These are phyloP conservation scores for Nannochloropsis gaditana DNA, from an alignment of 108 stramenopile genomes.

Conservation along the genomic window DNA sequence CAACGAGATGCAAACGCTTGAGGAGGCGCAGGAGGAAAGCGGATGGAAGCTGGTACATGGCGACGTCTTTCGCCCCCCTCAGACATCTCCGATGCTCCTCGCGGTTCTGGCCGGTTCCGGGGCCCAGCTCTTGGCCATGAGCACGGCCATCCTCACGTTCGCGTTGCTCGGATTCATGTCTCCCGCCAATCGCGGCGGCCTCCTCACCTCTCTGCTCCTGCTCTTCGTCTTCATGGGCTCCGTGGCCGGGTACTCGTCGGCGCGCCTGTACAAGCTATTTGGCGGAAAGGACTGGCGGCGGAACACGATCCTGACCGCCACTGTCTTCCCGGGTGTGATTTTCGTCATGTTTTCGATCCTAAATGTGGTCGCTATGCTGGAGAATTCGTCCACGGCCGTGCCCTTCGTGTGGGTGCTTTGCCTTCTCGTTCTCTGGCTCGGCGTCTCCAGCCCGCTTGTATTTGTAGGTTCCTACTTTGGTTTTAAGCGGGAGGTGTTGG, in stretches of 20 bases:
- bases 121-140: constrained; percentile 76
- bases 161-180: constrained; percentile 76
- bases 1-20: constrained; percentile 62
- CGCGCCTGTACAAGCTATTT: constrained; percentile 92
- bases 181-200: constrained; percentile 88
- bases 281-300: constrained; percentile 61
- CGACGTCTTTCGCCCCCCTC: constrained; percentile 92
- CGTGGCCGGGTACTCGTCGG: constrained; percentile 76
- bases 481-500: constrained; percentile 66
- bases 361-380: constrained; percentile 65
- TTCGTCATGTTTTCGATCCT: constrained; percentile 52
- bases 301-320: constrained; percentile 51
- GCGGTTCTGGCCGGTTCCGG: constrained; percentile 86
- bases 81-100: constrained; percentile 69
- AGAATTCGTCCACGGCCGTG: constrained; percentile 84
- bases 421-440: constrained; percentile 59
- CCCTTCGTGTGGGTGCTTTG: constrained; percentile 77
- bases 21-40: constrained; percentile 86
- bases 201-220: constrained; percentile 80
- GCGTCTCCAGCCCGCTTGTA: constrained; percentile 74
- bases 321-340: constrained; percentile 53
- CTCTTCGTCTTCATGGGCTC: constrained; percentile 84
- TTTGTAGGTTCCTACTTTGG: constrained; percentile 93
- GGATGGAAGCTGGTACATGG: constrained; percentile 98
- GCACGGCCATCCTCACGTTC: constrained; percentile 67